Base-by-base conservation (phyloP, 2,329 filamentous ascomycete genomes). In the Neofusicoccum cordaticola region DNA sequence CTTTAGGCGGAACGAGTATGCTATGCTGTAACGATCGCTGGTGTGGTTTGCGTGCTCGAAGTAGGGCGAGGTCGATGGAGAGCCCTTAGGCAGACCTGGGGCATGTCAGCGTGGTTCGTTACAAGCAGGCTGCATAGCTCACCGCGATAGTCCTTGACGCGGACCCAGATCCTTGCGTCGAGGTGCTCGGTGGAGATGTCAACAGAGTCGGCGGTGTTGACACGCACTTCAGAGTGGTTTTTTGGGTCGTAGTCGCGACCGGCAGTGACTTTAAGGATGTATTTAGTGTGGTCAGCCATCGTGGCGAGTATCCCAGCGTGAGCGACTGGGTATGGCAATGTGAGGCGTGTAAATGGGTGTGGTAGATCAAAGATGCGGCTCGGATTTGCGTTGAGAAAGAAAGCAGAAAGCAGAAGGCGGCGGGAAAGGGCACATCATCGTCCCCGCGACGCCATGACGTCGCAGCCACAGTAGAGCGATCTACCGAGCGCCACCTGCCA, bases 11-110 rank as follows among this genome's bases (percentile, higher is more conserved):
- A 97, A 91, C 51, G 86, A 85, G 73, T 97, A 89, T 37, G 86
- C 84, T 71, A 98, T 92, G 71, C 88, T 91, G 81, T 97, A 97
- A 74, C 92, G 90, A 77, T 97, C 93, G 67, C 83, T 81, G 22
- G 80, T 81, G 75, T 96, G 93, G 17, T 86, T 83, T 5, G 88
- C 85, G 5, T 86, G 80, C 13, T 84, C 81, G 82, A 98, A 97
- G 80, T 97, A 97, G 1, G 88, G 79, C 8, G 89, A 91, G 0
- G 90, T 90, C 3, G 79, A 73, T 0, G 92, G 90, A 0, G 91
- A 91, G 69, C 80, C 77, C 51, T 82, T 79, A 1, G 93, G 92
- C n/a, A 94, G 83, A n/a, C 93, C 90, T 84, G 64, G 4, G 11
- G 9, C 15, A 19, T 11, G 22, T 65, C 13, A 56, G 62, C 27